Evolutionary conservation across 2,329 filamentous ascomycete species (phyloP), one percentile per base, ranked within the genome.

Genomic region (Aspergillus calidoustus): DNA sequence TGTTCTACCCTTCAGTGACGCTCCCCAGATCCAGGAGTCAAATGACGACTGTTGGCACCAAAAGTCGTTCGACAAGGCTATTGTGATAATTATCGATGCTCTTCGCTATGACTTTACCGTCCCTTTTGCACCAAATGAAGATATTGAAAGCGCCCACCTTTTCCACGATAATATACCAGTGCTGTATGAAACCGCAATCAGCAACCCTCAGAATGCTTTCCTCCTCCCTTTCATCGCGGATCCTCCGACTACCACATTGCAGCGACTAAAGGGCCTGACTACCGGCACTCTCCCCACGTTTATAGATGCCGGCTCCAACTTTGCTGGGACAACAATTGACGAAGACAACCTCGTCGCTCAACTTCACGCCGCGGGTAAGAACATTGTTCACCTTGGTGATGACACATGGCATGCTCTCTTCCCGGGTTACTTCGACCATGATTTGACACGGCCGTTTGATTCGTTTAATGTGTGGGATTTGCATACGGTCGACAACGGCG

Each of bases 381-480:
- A 86, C 66, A 87, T 99, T 68, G 95, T 93, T 6, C 96, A 99
- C 72, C 81, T 99, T 43, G 95, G 95, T n/a, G 95, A 99, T 75
- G 94, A 99, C 78, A 99, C 95, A 4, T 99, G 95, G 95, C 91
- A 93, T 67, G 86, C 92, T 48, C 82, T 99, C 17, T 99, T 98
- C 74, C 95, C 95, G 0, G 91, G 85, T n/a, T 93, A 96, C 76
- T 99, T 99, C 71, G 89, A 97, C 75, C 81, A 88, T 8, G 91
- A 94, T 60, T 87, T 97, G 60, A 97, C 93, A 68, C 87, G 84
- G 69, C 87, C 95, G 0, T 99, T 97, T 76, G 94, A 98, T 75
- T 98, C 94, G 64, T 96, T 99, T 80, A 97, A 98, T 72, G 95
- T 98, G 7, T 97, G 93, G 92, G 95, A 99, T 76, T 79, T 99